phyloP scores from a whole-genome alignment of 306 rosid genomes.

The Vigna angularis region DNA sequence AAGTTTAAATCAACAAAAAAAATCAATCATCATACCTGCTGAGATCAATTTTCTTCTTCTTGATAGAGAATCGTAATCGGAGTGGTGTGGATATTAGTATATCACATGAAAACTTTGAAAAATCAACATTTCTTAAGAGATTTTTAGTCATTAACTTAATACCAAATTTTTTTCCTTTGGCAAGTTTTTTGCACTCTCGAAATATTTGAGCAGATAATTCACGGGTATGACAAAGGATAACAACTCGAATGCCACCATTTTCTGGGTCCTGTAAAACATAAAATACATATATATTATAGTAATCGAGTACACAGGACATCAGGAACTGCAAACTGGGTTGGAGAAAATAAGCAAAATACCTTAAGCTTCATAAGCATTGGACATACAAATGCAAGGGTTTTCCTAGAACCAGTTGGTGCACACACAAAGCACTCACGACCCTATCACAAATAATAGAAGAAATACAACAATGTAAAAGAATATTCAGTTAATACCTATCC shows the following conservation, averaged over 20 bases:
- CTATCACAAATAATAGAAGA: constrained; percentile 45
- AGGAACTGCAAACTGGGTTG: constrained; percentile 17
- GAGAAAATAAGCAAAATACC: constrained; percentile 56
- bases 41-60: constrained; percentile 66
- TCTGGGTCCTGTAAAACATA: constrained; percentile 57
- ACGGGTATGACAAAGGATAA: constrained; percentile 84
- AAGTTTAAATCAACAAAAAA: no score
- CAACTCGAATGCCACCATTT: constrained; percentile 77
- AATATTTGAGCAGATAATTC: constrained; percentile 85
- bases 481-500: neutral
- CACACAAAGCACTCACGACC: constrained; percentile 96
- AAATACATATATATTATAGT: constrained; percentile 42
- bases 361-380: constrained; percentile 94
- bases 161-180: constrained; percentile 65
- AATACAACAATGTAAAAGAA: neutral
- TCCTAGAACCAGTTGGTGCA: constrained; percentile 98
- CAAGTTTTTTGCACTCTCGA: constrained; percentile 89
- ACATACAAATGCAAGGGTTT: constrained; percentile 88
- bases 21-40: constrained; percentile 43
- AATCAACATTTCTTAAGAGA: constrained; percentile 65
- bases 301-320: constrained; percentile 5
- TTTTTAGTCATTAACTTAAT: constrained; percentile 80
- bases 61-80: constrained; percentile 67
- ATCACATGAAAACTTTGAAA: constrained; percentile 76
- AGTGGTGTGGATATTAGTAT: constrained; percentile 88